These are phyloP conservation scores for Hansenula sp. DNA, from an alignment of 1,139 yeast species.

Conservation along the genomic window DNA sequence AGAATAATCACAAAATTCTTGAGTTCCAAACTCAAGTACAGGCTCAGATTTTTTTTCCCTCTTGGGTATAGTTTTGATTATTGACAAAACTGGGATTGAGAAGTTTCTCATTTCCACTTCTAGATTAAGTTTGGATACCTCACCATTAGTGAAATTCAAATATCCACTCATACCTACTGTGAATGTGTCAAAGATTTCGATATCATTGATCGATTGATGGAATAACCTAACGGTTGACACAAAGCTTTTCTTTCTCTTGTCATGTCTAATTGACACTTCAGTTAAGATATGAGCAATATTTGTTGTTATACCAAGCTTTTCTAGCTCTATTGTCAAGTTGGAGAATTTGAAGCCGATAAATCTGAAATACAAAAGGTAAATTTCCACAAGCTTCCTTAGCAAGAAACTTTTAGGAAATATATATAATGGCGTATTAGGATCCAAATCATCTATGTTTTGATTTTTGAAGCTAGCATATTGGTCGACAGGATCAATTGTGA, in stretches of 20 bases:
- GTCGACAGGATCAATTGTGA: neutral
- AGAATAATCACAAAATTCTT: slow-evolving; percentile 9
- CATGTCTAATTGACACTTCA: slow-evolving; percentile 10
- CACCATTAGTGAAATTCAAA: slow-evolving; percentile 22
- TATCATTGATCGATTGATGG: slow-evolving; percentile 14
- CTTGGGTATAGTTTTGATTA: slow-evolving; percentile 10
- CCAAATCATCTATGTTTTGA: slow-evolving; percentile 11
- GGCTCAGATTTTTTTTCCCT: neutral
- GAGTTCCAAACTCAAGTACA: neutral
- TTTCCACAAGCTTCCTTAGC: slow-evolving; percentile 12
- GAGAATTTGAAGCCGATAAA: slow-evolving; percentile 18
- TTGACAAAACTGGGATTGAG: slow-evolving; percentile 20
- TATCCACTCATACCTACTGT: slow-evolving; percentile 13
- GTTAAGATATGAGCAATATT: slow-evolving; percentile 10
- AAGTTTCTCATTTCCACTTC: slow-evolving; percentile 19
- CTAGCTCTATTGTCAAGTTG: slow-evolving; percentile 9
- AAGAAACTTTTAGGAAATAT: slow-evolving; percentile 18
- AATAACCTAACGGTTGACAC: slow-evolving; percentile 10
- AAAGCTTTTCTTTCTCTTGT: slow-evolving; percentile 4
- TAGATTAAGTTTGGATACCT: slow-evolving; percentile 17
- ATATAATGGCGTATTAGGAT: slow-evolving; percentile 22
- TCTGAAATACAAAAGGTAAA: slow-evolving; percentile 19
- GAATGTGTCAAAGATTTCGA: slow-evolving; percentile 18
- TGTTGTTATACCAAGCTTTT: slow-evolving; percentile 9
- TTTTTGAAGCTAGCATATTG: neutral